Conservation (phyloP, 352 stramenopile genomes). For the Phytophthora ramorum region DNA sequence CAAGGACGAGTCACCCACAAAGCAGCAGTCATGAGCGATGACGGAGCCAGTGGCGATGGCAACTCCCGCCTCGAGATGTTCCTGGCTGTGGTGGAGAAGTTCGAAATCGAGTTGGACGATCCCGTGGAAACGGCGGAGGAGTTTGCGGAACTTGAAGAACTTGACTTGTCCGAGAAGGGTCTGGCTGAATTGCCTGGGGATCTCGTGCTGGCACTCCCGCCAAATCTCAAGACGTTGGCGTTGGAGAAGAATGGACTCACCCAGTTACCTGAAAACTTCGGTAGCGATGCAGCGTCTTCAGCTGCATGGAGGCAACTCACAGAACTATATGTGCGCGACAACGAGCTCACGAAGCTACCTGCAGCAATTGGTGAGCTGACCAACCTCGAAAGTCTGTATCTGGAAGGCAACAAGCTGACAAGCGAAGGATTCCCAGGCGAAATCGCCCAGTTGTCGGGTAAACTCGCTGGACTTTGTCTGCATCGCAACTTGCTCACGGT, state of each 20-base stretch:
- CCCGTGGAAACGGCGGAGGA: slow-evolving; percentile 64
- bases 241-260: slow-evolving; percentile 82
- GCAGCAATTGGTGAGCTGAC: slow-evolving; percentile 55
- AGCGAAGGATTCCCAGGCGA: slow-evolving; percentile 59
- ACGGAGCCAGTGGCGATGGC: slow-evolving; percentile 34
- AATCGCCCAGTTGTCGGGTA: slow-evolving; percentile 52
- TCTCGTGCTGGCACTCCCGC: slow-evolving; percentile 55
- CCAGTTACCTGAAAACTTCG: slow-evolving; percentile 59
- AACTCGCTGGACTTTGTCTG: slow-evolving; percentile 72
- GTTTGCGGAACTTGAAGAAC: slow-evolving; percentile 77
- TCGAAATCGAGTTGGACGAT: slow-evolving; percentile 77
- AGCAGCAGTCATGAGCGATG: slow-evolving; percentile 57
- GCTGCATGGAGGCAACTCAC: slow-evolving; percentile 55
- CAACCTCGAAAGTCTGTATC: slow-evolving; percentile 82
- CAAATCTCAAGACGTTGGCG: slow-evolving; percentile 77
- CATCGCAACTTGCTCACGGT: slow-evolving; percentile 85
- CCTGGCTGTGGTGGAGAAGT: slow-evolving; percentile 68
- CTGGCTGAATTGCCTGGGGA: slow-evolving; percentile 63
- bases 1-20: slow-evolving; percentile 3
- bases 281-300: slow-evolving; percentile 23
- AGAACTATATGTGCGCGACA: slow-evolving; percentile 88
- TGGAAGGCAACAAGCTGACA: slow-evolving; percentile 88
- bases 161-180: slow-evolving; percentile 85
- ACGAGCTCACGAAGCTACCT: slow-evolving; percentile 66
- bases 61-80: slow-evolving; percentile 55